Evolutionary conservation across 73 alveolate genomes (phyloP), one percentile per base, ranked within the genome.

Genomic region (Paramecium bursaria): DNA sequence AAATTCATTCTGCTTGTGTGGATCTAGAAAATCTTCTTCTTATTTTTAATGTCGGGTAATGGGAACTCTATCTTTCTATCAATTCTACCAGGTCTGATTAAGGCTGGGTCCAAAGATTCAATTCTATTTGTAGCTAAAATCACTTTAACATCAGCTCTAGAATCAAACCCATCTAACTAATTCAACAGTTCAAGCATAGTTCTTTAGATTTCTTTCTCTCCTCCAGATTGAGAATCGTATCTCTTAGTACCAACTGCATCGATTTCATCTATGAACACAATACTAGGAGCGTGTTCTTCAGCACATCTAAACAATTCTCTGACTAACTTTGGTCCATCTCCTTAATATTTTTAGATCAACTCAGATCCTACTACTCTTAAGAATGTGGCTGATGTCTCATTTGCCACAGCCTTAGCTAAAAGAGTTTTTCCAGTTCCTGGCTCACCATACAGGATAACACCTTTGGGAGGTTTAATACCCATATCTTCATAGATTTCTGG

Each of bases 341-440:
- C 99, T 11, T 96, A 88, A 85, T 97, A 97, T 90, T 97, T 97
- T 91, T 97, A 98, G 31, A 97, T 96, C 61, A 97, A 92, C 87
- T 97, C 99, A 9, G 98, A 92, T 14, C 99, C 99, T 29, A 96
- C 99, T 30, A 97, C 99, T 88, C 99, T 95, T 75, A 97, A 90
- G 91, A 97, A 97, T 14, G 99, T 96, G 14, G 99, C 99, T 33
- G 99, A 95, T 0, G 99, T 97, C 88, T 97, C 98, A 75, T 95
- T 96, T 4, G 99, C 99, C 2, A 97, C 99, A 1, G 99, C 99
- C 91, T 97, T 97, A 46, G 99, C 99, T 25, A 97, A 92, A 27
- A 97, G 92, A 3, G 99, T 97, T 86, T 97, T 97, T 57, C 99
- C 99, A 2, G 99, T 96, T 2, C 99, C 99, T 6, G 99, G 99